Percentiles rank a stretch among this genome's conserved stretches.
Conservation (phyloP, 2,329 filamentous ascomycete genomes). For the Xylaria sp. region DNA sequence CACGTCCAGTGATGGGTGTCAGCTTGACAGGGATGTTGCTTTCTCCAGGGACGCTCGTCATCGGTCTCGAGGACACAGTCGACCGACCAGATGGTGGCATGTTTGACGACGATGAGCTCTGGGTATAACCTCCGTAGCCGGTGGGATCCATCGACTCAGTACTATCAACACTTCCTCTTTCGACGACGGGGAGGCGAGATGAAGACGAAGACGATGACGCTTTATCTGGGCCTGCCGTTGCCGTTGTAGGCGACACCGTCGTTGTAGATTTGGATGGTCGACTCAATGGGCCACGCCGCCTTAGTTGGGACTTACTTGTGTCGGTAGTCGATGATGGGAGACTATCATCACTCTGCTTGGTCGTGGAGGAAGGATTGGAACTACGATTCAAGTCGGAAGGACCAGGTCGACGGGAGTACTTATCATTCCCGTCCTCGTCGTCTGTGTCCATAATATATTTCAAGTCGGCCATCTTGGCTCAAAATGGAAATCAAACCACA, state of each 20-base stretch:
- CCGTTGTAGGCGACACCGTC: conserved; percentile 43
- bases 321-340: conserved; percentile 51
- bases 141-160: conserved; percentile 62
- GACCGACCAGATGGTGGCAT: conserved; percentile 46
- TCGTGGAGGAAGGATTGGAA: conserved; percentile 52
- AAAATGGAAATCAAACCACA: conserved; percentile 50
- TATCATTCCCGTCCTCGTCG: conserved; percentile 63
- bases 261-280: conserved; percentile 49
- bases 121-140: conserved; percentile 50
- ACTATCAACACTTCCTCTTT: conserved; percentile 59
- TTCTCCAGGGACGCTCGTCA: conserved; percentile 50
- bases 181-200: conserved; percentile 46
- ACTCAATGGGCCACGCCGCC: conserved; percentile 51
- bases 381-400: conserved; percentile 52
- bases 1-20: conserved; percentile 66
- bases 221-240: conserved; percentile 29
- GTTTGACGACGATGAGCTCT: conserved; percentile 52
- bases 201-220: conserved; percentile 28
- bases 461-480: conserved; percentile 60
- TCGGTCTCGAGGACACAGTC: conserved; percentile 55
- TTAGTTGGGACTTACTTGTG: conserved; percentile 51
- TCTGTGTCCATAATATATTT: conserved; percentile 66
- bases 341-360: conserved; percentile 56
- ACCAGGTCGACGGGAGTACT: conserved; percentile 54
- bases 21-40: conserved; percentile 59